Evolutionary conservation across 2,329 filamentous ascomycete genomes (phyloP), one percentile per base, ranked within the genome.

Genomic region (Scleromitrula shiraiana): DNA sequence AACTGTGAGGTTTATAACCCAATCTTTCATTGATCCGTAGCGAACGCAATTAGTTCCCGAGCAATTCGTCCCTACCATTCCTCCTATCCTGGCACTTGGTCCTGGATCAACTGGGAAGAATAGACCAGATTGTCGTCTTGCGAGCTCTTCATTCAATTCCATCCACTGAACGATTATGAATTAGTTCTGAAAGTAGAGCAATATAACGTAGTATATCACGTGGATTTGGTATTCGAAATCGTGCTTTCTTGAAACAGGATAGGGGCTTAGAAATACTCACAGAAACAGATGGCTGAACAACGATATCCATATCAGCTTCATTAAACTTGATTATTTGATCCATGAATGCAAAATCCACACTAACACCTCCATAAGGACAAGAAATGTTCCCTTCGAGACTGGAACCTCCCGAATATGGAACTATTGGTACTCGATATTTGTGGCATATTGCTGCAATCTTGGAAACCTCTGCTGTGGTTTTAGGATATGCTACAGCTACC

Each of bases 311-410:
- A 64, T 95, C 90, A 4, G 87, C 83, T 56, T 85, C 82, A 64
- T 95, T 85, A 49, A 95, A 73, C 46, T 82, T 73, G 24, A 96
- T 58, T 22, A 95, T 84, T 59, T 82, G 73, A 64, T 95, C 84
- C 90, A 96, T 96, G 60, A 79, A 80, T 1, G 80, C 78, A 64
- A 96, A 96, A 62, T 96, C 90, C 42, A 96, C 85, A 56, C 86
- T 91, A 62, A 96, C 78, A 10, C 90, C 90, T 10, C 89, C 89
- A 61, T 83, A 85, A 0, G 88, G 88, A 12, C 89, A 87, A 0
- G 87, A 86, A 65, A 95, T 95, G 64, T 95, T 93, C 12, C 85
- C 90, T 65, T 96, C 90, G 0, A 96, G 71, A 56, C 85, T 91
- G 0, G 87, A 85, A 12, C 89, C 90, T 2, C 88, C 89, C 0